Evolutionary conservation across 169 alveolate species (phyloP).

Genomic region (Plasmodium sp.): DNA sequence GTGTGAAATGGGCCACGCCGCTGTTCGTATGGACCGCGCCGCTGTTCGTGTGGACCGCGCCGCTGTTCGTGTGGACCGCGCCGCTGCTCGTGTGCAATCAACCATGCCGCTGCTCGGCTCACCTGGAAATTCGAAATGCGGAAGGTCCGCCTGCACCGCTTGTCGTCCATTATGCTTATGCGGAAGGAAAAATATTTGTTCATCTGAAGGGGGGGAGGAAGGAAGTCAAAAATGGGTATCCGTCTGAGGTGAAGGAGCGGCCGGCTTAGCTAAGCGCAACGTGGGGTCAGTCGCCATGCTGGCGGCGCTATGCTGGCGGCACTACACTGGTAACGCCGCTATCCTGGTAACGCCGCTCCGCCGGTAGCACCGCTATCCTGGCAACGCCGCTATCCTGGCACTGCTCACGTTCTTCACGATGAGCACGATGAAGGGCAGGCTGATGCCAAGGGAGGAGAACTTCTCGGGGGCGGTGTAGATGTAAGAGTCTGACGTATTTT

Average conservation of each 20-base stretch:
- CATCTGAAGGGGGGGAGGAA: constrained; percentile 77
- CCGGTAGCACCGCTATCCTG: not conserved
- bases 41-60: too few species aligned
- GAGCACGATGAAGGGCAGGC: constrained; percentile 47
- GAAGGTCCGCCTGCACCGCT: constrained; percentile 95
- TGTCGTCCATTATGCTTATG: constrained; percentile 97
- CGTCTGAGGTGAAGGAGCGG: not conserved
- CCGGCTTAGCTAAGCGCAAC: not conserved
- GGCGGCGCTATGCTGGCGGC: not conserved
- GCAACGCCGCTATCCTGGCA: not conserved
- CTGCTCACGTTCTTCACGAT: constrained; percentile 55
- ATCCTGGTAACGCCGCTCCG: not conserved
- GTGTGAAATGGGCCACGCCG: not conserved
- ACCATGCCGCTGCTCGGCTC: not conserved
- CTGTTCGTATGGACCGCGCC: too few species aligned
- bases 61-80: too few species aligned
- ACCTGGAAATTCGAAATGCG: constrained; percentile 97
- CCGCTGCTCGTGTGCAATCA: too few species aligned
- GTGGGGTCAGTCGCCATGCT: not conserved
- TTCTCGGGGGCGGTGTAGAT: constrained; percentile 45
- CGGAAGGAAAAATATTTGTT: constrained; percentile 96
- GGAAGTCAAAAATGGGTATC: not conserved
- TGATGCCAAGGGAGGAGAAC: constrained; percentile 26
- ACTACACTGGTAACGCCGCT: not conserved
- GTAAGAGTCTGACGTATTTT: constrained; percentile 61